Percentiles rank a stretch among this genome's conserved stretches.
These are phyloP conservation scores for Podila clonocystis DNA, from an alignment of 192 early-diverging fungal species.

Conservation along the genomic window DNA sequence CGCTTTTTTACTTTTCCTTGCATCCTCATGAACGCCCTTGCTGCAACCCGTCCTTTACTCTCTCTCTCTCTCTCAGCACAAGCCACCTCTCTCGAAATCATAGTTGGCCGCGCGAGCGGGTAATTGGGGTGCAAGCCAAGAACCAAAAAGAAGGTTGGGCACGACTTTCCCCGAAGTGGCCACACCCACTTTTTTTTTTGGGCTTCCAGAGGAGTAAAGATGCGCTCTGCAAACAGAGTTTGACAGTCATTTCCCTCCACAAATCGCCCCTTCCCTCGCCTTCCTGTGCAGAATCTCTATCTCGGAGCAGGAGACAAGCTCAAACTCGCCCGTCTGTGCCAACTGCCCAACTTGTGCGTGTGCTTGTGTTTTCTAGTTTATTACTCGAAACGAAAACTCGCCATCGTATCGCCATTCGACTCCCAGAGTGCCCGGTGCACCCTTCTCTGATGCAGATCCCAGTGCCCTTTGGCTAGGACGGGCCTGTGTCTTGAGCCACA, in stretches of 20 bases:
- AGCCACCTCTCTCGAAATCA: background rate
- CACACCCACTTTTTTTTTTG: background rate
- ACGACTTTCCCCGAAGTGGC: slow-evolving; percentile 18
- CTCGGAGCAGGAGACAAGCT: no score
- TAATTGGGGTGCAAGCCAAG: background rate
- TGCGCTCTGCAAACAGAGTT: no score
- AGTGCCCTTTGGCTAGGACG: background rate
- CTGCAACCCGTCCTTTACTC: background rate
- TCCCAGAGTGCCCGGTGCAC: no score
- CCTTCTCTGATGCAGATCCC: background rate
- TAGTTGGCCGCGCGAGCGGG: slow-evolving; percentile 23
- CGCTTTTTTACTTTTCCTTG: background rate
- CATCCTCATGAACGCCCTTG: background rate
- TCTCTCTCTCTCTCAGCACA: slow-evolving; percentile 5
- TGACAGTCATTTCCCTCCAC: no score
- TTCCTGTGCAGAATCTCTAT: no score
- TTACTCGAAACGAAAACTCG: no score
- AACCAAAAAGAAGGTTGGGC: slow-evolving; percentile 1
- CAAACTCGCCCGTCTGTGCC: no score
- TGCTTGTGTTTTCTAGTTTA: no score
- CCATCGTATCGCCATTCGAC: no score
- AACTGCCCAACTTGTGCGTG: no score
- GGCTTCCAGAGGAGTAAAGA: no score
- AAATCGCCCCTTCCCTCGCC: no score
- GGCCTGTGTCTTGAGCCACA: slow-evolving; percentile 24